Base-by-base conservation (phyloP, 1,284 basidiomycete genomes). In the Heterobasidion parviporum region DNA sequence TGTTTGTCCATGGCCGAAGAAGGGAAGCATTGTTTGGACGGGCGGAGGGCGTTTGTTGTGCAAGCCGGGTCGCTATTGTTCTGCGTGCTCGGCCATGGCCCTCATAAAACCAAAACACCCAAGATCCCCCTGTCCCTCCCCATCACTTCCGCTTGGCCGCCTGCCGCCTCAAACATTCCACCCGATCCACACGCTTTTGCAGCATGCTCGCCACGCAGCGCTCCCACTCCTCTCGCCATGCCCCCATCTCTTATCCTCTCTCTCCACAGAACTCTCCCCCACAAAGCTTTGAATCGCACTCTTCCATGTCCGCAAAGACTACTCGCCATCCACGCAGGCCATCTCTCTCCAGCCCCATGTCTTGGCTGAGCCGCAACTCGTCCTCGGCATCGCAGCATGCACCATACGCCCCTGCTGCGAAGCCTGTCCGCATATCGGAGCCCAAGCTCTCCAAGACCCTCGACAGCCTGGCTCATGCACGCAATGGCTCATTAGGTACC, bases 401-500 rank as follows among this genome's bases (percentile, higher is more conserved):
- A n/a, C 41, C 46, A 1, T 45, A 56, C 34, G 44, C 47, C 16
- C 34, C 66, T 43, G 68, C 71, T 6, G 65, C 68, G 7, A 82
- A 81, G 62, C 74, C 78, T 32, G 68, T 78, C 10, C 78, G 75
- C 57, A 79, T 86, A 47, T 82, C 82, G 1, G 85, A 88, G 63
- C 82, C 83, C 14, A 81, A 80, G 64, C 68, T 81, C 38, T 68
- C 72, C 14, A 74, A 74, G 58, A 73, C 76, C n/a, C 69, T 78
- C 32, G 79, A 82, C 44, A 65, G 73, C 3, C 59, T 77, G 44
- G 65, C 68, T 44, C 61, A 72, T 43, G 67, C 68, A 8, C 73
- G 78, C 3, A 73, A 67, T 52, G 81, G 81, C 5, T 65, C 71
- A 1, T 75, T 89, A 10, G 87, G 87, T 15, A 66, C 78, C 9